Evolutionary conservation across 768 basidiomycete genomes (phyloP).

Genomic region (Trametes punicea): DNA sequence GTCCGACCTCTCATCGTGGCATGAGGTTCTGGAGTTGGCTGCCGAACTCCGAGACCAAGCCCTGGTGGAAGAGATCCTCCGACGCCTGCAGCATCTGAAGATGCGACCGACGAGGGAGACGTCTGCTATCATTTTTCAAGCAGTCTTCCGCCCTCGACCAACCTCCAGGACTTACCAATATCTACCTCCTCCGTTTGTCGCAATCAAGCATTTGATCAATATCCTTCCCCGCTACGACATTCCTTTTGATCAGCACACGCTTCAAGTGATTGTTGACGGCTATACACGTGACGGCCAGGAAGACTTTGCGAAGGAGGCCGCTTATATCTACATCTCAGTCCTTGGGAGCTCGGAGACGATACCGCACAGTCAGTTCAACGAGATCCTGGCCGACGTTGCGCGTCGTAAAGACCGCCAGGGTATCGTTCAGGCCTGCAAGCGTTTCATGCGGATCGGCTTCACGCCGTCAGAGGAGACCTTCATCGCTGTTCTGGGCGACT

Average conservation of each 20-base stretch:
- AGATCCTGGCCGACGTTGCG: background rate
- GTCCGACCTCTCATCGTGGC: background rate
- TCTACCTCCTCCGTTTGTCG: conserved; percentile 7
- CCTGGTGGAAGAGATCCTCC: background rate
- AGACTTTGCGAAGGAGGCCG: conserved; percentile 15
- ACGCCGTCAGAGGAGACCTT: conserved; percentile 33
- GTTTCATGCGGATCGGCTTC: conserved; percentile 28
- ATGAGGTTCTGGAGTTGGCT: background rate
- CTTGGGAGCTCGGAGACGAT: background rate
- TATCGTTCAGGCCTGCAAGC: background rate
- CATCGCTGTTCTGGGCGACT: conserved; percentile 41
- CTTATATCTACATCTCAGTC: conserved; percentile 10
- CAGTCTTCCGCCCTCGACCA: background rate
- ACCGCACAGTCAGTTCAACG: background rate
- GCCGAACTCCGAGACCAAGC: background rate
- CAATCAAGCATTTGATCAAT: conserved; percentile 1
- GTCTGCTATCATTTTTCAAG: background rate
- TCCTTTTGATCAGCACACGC: conserved; percentile 18
- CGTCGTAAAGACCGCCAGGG: background rate
- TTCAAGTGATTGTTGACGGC: conserved; percentile 16
- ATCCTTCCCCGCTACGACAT: background rate
- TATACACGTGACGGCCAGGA: conserved; percentile 16
- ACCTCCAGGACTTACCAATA: background rate
- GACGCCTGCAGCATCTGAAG: background rate
- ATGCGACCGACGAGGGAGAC: background rate